phyloP scores from a whole-genome alignment of 179 eudicot genomes.

The Silene vulgaris region DNA sequence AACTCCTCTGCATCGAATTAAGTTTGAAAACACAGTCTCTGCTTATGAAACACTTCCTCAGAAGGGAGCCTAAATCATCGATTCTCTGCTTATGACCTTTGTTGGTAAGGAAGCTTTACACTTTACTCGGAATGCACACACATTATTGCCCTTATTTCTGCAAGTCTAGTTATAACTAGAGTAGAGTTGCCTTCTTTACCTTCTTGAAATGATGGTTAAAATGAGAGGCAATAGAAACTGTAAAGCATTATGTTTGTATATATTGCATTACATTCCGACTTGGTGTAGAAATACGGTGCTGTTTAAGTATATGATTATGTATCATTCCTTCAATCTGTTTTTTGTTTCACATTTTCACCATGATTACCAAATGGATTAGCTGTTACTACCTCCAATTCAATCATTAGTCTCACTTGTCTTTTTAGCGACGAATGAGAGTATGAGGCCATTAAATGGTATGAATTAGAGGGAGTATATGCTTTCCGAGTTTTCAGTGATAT shows the following conservation, averaged over 20 bases:
- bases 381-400: not conserved
- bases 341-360: conserved; percentile 6
- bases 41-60: conserved; percentile 97
- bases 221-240: conserved; percentile 7
- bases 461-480: not conserved
- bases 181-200: not conserved
- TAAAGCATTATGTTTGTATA: not conserved
- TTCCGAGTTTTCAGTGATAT: not conserved
- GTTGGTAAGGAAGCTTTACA: conserved; percentile 9
- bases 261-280: not conserved
- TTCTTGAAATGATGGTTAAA: not conserved
- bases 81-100: not conserved
- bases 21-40: conserved; percentile 88
- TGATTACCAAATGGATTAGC: not conserved
- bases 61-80: conserved; percentile 48
- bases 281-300: not conserved
- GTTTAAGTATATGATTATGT: not conserved
- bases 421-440: not conserved
- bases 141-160: not conserved
- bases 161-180: not conserved
- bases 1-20: conserved; percentile 82
- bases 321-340: not conserved
- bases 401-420: not conserved
- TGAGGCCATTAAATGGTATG: not conserved
- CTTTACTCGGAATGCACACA: not conserved